A percentile compares a stretch with the other conserved stretches of the same genome.
Evolutionary conservation across 257 asterid species (phyloP).

Genomic region (Leonotis leonurus): DNA sequence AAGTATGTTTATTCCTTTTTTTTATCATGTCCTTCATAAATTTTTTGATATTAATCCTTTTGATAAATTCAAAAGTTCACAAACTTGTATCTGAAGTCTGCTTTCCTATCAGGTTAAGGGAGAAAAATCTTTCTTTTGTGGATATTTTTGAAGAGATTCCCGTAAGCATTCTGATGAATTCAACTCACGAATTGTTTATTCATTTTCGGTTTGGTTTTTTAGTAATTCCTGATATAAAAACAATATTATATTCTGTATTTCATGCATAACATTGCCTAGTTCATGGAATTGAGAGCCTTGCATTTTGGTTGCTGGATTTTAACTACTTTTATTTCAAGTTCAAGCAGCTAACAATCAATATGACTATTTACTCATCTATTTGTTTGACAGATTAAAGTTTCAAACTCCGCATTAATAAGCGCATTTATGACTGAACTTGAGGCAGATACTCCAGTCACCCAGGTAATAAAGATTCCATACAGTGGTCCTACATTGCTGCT

Average conservation of each 20-base stretch:
- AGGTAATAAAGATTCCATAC: conserved; percentile 32
- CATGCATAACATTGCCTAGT: not conserved
- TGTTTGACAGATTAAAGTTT: conserved; percentile 74
- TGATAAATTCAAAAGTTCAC: not conserved
- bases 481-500: not conserved
- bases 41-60: not conserved
- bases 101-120: conserved; percentile 70
- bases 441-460: conserved; percentile 79
- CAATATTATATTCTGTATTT: not conserved
- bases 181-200: not conserved
- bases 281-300: not conserved
- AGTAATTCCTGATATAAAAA: too few species aligned
- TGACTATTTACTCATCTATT: not conserved
- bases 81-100: not conserved
- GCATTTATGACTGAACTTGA: conserved; percentile 96
- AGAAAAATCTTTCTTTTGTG: conserved; percentile 94
- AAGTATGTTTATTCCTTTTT: conserved; percentile 44
- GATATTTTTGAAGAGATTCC: conserved; percentile 98
- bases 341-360: not conserved
- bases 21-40: not conserved
- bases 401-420: conserved; percentile 92
- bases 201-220: not conserved
- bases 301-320: not conserved
- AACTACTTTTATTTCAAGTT: not conserved
- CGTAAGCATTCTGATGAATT: conserved; percentile 36